A percentile compares a stretch with the other conserved stretches of the same genome.
These are phyloP conservation scores for Hymenoscyphus infarciens DNA, from an alignment of 2,329 filamentous ascomycete species.

Conservation along the genomic window DNA sequence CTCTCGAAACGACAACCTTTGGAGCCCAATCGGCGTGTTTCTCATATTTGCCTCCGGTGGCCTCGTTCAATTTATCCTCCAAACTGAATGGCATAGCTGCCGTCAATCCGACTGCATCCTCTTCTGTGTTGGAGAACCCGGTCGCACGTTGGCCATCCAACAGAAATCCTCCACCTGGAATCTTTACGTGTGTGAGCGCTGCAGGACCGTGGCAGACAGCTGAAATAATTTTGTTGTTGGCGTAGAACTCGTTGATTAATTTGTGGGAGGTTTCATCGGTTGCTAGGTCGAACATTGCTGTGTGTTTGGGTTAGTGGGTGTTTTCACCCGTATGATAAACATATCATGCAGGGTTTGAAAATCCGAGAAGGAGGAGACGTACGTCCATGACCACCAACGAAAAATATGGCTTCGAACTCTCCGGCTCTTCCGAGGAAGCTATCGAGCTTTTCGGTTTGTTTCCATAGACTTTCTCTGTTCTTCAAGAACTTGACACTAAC, in stretches of 20 bases:
- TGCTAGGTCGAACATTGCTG: conserved; percentile 39
- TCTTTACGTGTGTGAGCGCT: conserved; percentile 56
- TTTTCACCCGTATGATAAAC: background rate
- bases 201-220: conserved; percentile 68
- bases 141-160: conserved; percentile 55
- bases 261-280: conserved; percentile 50
- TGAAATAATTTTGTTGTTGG: conserved; percentile 58
- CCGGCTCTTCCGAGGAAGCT: conserved; percentile 43
- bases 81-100: conserved; percentile 55
- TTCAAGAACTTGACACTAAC: conserved; percentile 40
- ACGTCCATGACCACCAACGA: conserved; percentile 55
- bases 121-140: conserved; percentile 54
- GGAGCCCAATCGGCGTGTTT: conserved; percentile 40
- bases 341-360: background rate
- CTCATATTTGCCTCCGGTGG: conserved; percentile 52
- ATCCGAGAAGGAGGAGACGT: conserved; percentile 33
- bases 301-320: background rate
- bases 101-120: conserved; percentile 39
- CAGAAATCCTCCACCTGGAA: conserved; percentile 48
- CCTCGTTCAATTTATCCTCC: conserved; percentile 48
- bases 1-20: conserved; percentile 37
- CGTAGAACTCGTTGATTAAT: conserved; percentile 59
- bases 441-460: conserved; percentile 46
- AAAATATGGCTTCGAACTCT: conserved; percentile 54
- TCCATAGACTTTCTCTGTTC: conserved; percentile 46